Evolutionary conservation across 179 eudicot species (phyloP), one percentile per base, ranked within the genome.

Genomic region (Corrigiola litoralis): DNA sequence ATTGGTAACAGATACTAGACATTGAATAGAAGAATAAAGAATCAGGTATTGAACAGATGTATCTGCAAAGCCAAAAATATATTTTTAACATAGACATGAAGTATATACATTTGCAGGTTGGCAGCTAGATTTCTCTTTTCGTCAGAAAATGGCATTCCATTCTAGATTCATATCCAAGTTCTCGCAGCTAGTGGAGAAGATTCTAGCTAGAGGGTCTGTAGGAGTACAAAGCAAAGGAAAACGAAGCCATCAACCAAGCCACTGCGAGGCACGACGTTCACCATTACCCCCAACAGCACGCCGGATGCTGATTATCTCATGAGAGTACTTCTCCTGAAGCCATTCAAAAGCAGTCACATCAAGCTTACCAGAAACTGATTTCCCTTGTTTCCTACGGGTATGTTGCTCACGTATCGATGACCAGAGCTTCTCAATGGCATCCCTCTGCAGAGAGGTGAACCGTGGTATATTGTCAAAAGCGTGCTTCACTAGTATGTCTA

Each of bases 291-390:
- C 97, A 28, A 94, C 97, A 69, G 99, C 72, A 55, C 72, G 91
- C 5, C 99, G 81, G 58, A 94, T 94, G 79, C 99, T 94, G 63
- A 94, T 90, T 77, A 82, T 90, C 79, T 94, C 96, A 49, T 64
- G 83, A 14, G 99, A 68, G 71, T 94, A 94, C 76, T 94, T 90
- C 72, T 90, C 80, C 81, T 94, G 99, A 42, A 94, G 89, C 68
- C 58, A 79, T 67, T 94, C 97, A 44, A 94, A 94, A 54, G 78
- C 99, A 61, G 90, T 94, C 74, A 94, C 89, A 63, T 94, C 99
- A 20, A 94, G 99, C 80, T 88, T 90, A 62, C 99, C 95, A 1
- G 99, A 83, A n/a, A 90, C 89, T 10, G 99, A 90, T 72, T 88
- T 94, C 58, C 99, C 99, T 78, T 94, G 96, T 79, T 88, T 94